Evolutionary conservation across 2,329 filamentous ascomycete genomes (phyloP).

Genomic region (Fusarium tjaetaba): DNA sequence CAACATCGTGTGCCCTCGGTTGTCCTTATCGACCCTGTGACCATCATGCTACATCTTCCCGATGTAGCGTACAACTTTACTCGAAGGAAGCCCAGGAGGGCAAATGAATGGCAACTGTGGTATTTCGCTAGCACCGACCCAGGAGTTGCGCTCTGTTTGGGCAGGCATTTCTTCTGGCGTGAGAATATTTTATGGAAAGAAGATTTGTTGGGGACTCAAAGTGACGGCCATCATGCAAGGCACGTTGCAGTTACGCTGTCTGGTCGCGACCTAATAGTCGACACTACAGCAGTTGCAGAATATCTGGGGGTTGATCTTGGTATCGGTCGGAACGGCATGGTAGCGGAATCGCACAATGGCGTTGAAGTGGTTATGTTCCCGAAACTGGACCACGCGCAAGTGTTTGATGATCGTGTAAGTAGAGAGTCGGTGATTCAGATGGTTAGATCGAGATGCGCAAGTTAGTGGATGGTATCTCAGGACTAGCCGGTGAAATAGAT

Average conservation of each 20-base stretch:
- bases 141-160: constrained; percentile 71
- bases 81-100: constrained; percentile 58
- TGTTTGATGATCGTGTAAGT: constrained; percentile 57
- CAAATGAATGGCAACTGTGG: constrained; percentile 77
- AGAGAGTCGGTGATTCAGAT: constrained; percentile 46
- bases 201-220: constrained; percentile 56
- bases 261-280: constrained; percentile 71
- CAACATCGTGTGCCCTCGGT: constrained; percentile 60
- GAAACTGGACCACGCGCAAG: constrained; percentile 71
- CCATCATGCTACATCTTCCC: constrained; percentile 73
- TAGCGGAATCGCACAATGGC: constrained; percentile 25
- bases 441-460: constrained; percentile 42
- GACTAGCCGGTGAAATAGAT: background rate
- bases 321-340: constrained; percentile 8
- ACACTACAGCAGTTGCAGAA: constrained; percentile 65
- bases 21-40: constrained; percentile 69
- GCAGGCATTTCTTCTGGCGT: constrained; percentile 76
- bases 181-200: constrained; percentile 78
- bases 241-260: constrained; percentile 67
- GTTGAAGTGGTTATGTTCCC: constrained; percentile 71
- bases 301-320: constrained; percentile 57
- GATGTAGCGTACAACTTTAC: constrained; percentile 79
- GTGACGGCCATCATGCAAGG: constrained; percentile 37
- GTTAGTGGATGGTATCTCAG: constrained; percentile 12
- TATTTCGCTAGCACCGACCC: constrained; percentile 77